A percentile compares a stretch with the other conserved stretches of the same genome.
Evolutionary conservation across 345 rosid species (phyloP).

Genomic region (Hibiscus syriacus): DNA sequence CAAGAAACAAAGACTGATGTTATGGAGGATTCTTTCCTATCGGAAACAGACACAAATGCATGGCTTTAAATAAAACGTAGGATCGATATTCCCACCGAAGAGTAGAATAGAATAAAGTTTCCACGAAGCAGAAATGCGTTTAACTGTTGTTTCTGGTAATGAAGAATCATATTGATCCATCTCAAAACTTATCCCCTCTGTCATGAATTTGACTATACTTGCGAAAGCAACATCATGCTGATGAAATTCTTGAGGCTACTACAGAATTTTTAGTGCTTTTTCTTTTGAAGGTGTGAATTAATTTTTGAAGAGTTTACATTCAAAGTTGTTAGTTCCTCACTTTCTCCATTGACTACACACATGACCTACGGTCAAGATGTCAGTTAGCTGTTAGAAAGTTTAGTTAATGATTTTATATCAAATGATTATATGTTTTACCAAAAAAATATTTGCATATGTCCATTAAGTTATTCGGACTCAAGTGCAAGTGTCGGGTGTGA

Average conservation of each 20-base stretch:
- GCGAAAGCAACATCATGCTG: background rate
- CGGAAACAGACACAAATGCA: background rate
- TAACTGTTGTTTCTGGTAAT: no score
- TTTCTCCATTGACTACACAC: no score
- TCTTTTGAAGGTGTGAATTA: background rate
- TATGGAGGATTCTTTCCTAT: background rate
- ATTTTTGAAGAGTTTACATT: background rate
- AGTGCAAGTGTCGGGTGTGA: no score
- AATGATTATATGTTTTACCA: background rate
- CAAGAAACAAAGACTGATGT: no score
- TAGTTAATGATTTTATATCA: background rate
- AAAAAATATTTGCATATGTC: no score
- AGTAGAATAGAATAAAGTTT: background rate
- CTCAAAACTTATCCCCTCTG: background rate
- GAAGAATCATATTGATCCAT: no score
- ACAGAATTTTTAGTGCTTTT: background rate
- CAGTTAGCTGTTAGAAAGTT: background rate
- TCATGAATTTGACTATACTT: background rate
- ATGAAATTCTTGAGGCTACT: background rate
- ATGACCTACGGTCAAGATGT: no score
- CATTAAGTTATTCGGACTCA: no score
- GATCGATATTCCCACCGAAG: constrained; percentile 1
- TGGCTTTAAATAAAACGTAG: background rate
- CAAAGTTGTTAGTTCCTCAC: background rate
- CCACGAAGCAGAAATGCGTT: background rate